Evolutionary conservation across 2,329 filamentous ascomycete species (phyloP).

Genomic region (Beauveria asiatica): DNA sequence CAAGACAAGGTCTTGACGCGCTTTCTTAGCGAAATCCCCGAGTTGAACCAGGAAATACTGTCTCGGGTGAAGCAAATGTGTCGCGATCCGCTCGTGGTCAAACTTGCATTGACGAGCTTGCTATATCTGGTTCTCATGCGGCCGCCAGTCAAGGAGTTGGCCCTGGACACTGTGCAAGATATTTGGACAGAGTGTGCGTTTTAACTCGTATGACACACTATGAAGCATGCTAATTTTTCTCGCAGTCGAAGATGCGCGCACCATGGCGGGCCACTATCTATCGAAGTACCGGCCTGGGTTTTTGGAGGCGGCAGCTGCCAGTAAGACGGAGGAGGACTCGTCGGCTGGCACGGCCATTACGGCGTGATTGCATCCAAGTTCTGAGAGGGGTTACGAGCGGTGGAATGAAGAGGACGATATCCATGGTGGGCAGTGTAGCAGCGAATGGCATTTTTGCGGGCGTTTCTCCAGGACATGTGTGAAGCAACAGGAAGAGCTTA

Average conservation of each 20-base stretch:
- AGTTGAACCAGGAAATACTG: constrained; percentile 64
- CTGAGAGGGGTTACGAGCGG: not conserved
- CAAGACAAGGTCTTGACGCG: constrained; percentile 85
- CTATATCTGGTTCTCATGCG: constrained; percentile 61
- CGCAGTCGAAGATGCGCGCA: constrained; percentile 52
- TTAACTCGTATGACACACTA: not conserved
- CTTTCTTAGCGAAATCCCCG: constrained; percentile 85
- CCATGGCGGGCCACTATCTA: constrained; percentile 55
- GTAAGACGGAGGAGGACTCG: constrained; percentile 6
- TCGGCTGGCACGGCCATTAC: constrained; percentile 22
- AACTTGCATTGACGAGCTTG: constrained; percentile 54
- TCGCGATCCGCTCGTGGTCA: constrained; percentile 56
- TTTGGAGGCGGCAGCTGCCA: constrained; percentile 22
- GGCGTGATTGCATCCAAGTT: constrained; percentile 14
- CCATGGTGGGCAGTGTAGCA: not conserved
- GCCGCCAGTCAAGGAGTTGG: constrained; percentile 54
- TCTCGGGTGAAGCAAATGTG: constrained; percentile 62
- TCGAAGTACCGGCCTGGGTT: constrained; percentile 52
- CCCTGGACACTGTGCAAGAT: constrained; percentile 56
- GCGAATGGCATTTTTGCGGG: not conserved
- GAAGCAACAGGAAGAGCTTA: not conserved
- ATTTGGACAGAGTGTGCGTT: constrained; percentile 59
- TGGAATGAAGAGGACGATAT: not conserved
- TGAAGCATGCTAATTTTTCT: not conserved
- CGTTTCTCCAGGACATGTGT: not conserved